These are phyloP conservation scores for Tricholoma hemisulphureum DNA, from an alignment of 768 basidiomycete species.

Conservation along the genomic window DNA sequence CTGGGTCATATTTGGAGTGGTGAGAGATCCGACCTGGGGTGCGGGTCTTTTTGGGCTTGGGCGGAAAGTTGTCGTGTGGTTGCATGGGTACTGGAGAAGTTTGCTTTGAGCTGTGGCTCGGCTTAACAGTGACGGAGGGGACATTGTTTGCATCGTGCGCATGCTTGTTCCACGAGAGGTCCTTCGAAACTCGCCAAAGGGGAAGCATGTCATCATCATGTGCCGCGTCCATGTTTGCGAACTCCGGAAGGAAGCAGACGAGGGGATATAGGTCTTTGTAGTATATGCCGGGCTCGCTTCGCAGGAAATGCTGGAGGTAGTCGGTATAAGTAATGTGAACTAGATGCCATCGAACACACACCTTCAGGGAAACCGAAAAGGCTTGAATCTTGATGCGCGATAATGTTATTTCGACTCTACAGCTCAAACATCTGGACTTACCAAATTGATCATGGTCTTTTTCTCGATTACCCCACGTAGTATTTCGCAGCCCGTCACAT, in stretches of 20 bases:
- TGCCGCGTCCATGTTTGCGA: constrained; percentile 33
- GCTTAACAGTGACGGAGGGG: constrained; percentile 9
- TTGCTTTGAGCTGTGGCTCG: constrained; percentile 14
- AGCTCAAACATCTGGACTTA: constrained; percentile 27
- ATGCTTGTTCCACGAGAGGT: constrained; percentile 13
- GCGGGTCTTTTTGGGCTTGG: constrained; percentile 11
- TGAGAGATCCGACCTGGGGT: constrained; percentile 10
- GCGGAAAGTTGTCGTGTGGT: constrained; percentile 12
- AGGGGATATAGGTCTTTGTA: constrained; percentile 74
- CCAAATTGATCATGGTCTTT: constrained; percentile 70
- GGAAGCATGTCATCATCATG: constrained; percentile 49
- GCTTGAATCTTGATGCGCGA: constrained; percentile 54
- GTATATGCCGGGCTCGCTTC: constrained; percentile 67
- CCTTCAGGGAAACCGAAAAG: constrained; percentile 67
- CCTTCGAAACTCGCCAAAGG: constrained; percentile 51
- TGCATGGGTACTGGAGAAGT: constrained; percentile 15
- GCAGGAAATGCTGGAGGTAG: constrained; percentile 54
- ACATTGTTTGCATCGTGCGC: constrained; percentile 5
- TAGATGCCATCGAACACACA: constrained; percentile 15
- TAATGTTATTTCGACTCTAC: not conserved
- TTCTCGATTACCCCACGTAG: constrained; percentile 64
- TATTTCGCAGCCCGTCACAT: constrained; percentile 30
- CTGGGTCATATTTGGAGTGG: constrained; percentile 31
- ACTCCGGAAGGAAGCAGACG: constrained; percentile 64
- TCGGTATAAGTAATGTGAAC: not conserved